A percentile compares a stretch with the other conserved stretches of the same genome.
Evolutionary conservation across 345 rosid genomes (phyloP).

Genomic region (Brassica juncea): DNA sequence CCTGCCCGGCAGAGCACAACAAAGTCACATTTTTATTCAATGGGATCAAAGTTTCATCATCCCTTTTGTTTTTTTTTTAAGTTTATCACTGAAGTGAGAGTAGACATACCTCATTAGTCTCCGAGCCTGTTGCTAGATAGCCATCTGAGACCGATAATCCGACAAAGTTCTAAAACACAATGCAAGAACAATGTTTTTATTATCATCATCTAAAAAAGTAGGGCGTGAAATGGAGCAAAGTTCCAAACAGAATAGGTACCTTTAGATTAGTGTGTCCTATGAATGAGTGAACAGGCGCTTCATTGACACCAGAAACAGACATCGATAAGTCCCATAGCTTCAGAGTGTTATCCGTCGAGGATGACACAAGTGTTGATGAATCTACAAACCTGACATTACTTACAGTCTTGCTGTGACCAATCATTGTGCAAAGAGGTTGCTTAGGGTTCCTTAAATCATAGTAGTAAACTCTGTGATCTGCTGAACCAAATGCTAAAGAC

Average conservation of each 20-base stretch:
- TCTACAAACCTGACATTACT: constrained; percentile 91
- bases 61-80: not conserved
- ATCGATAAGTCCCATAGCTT: constrained; percentile 95
- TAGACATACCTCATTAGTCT: constrained; percentile 98
- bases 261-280: constrained; percentile 84
- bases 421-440: constrained; percentile 78
- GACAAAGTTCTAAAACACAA: constrained; percentile 85
- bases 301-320: constrained; percentile 65
- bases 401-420: constrained; percentile 80
- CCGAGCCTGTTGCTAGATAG: constrained; percentile 98
- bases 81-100: constrained; percentile 50
- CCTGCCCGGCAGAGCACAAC: constrained; percentile 52
- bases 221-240: constrained; percentile 15
- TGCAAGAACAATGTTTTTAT: constrained; percentile 49
- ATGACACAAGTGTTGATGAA: constrained; percentile 69
- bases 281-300: constrained; percentile 78
- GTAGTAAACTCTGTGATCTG: constrained; percentile 88
- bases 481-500: constrained; percentile 91
- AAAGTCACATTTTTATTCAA: not conserved
- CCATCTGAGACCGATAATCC: constrained; percentile 94
- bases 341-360: constrained; percentile 90
- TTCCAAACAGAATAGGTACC: constrained; percentile 60
- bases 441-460: constrained; percentile 85
- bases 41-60: not conserved
- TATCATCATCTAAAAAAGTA: constrained; percentile 47